Base-by-base conservation (phyloP, 148 eudicot species). In the Suaeda aralocaspica region DNA sequence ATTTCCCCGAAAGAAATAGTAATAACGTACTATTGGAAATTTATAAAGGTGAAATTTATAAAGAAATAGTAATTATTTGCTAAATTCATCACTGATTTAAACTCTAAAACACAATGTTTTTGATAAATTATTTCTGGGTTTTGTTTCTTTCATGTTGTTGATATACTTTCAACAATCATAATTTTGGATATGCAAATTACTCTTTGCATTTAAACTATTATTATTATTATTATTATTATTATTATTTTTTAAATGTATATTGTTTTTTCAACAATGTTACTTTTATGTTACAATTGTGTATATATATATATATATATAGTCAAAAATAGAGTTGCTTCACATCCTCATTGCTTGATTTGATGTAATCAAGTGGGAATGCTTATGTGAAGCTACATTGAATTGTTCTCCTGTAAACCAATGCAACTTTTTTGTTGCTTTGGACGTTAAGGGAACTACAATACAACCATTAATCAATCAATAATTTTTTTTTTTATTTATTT, bases 371-470 rank as follows among this genome's bases (percentile, higher is more conserved):
- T 48, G 67, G 28, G 31, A 42, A 26, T 56, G 50, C 16, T 56
- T 42, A 8, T 58, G 66, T 57, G 59, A 74, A 74, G 71, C 71
- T 19, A 74, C n/a, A 66, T 71, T 44, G 34, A 74, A 29, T n/a
- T 22, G 58, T 66, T 74, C 77, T 74, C 71, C 71, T 74, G 21
- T 14, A 66, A 66, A 66, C 66, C 77, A 58, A 67, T 67, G 66
- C 50, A 55, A 31, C 22, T 19, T 6, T 45, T 52, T 8, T 58
- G 64, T 66, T 73, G 56, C 63, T 52, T 73, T 73, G 76, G 70
- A 73, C 65, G 65, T 73, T 73, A 50, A 63, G 76, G 70, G 76
- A 73, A 65, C 53, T 6, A 73, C 76, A 73, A n/a, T n/a, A n/a
- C n/a, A n/a, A n/a, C n/a, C n/a, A n/a, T n/a, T n/a, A n/a, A n/a